phyloP scores from a whole-genome alignment of 2,329 filamentous ascomycete genomes.

The Penicillium glabrum region DNA sequence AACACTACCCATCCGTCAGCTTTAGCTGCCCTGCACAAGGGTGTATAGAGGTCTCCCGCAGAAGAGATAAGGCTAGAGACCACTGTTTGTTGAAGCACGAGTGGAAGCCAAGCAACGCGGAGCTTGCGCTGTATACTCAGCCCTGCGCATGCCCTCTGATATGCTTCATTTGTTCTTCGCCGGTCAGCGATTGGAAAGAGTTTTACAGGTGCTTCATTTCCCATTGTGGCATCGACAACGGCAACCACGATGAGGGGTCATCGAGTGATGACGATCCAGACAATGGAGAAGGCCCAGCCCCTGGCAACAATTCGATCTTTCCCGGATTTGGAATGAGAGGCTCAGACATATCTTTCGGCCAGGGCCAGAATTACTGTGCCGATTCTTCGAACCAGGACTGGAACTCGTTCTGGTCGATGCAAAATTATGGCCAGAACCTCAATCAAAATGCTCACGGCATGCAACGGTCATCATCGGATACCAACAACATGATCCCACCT shows the following conservation, averaged over 20 bases:
- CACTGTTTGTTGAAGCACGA: not conserved
- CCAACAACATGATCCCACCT: not conserved
- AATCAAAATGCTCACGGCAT: not conserved
- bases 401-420: not conserved
- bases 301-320: not conserved
- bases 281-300: not conserved
- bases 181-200: not conserved
- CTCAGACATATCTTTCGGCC: not conserved
- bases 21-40: not conserved
- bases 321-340: not conserved
- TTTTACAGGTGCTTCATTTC: not conserved
- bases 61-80: not conserved
- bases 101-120: not conserved
- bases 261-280: not conserved
- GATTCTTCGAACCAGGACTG: not conserved
- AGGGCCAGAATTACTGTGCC: not conserved
- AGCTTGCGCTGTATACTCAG: not conserved
- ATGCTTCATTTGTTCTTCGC: not conserved
- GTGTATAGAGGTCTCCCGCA: not conserved
- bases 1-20: not conserved
- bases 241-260: not conserved
- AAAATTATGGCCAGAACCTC: not conserved
- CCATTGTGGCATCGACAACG: not conserved
- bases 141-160: not conserved
- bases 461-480: not conserved